Base-by-base conservation (phyloP, 2,329 filamentous ascomycete species). In the Nothophaeocryptopus gaeumannii region DNA sequence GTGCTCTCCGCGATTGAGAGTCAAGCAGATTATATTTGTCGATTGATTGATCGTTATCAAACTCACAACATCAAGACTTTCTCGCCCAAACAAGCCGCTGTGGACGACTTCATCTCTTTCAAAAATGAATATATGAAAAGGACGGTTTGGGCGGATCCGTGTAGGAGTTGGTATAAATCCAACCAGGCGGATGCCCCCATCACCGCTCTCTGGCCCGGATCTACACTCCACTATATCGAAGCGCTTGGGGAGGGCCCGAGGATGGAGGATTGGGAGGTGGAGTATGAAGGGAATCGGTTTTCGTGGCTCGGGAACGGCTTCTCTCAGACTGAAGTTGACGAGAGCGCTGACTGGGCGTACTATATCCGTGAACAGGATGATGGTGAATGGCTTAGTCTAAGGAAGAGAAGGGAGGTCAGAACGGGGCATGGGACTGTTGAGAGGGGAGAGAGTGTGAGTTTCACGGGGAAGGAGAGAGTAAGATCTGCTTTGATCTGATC, bases 131-230 rank as follows among this genome's bases (percentile, higher is more conserved):
- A 78, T 57, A 76, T 80, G 60, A 68, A 72, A 55, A 61, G 68
- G 5, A 78, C 74, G 0, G 75, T 79, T 2, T 79, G 77, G 60
- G 64, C 69, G 5, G 75, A 74, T 37, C 61, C 66, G 8, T 81
- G 78, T 62, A 73, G 72, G 51, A 77, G 73, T 45, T 81, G 78
- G 78, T 82, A 81, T 61, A 76, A 77, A 60, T 69, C 71, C 29
- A 69, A 70, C 33, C 67, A 60, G 2, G 60, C 68, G 3, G 70
- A 76, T 39, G 74, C 75, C 1, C 46, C 34, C 4, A 44, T 58
- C 3, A 32, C 20, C 7, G 55, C 55, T 8, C 51, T 58, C 44
- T 58, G 55, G 34, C 39, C 45, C 4, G 55, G 52, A 20, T 49
- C 36, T 39, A 13, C 51, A 8, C 29, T 51, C 9, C 52, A 55